phyloP scores from a whole-genome alignment of 2,329 filamentous ascomycete species.

The Hypocreales sp. region DNA sequence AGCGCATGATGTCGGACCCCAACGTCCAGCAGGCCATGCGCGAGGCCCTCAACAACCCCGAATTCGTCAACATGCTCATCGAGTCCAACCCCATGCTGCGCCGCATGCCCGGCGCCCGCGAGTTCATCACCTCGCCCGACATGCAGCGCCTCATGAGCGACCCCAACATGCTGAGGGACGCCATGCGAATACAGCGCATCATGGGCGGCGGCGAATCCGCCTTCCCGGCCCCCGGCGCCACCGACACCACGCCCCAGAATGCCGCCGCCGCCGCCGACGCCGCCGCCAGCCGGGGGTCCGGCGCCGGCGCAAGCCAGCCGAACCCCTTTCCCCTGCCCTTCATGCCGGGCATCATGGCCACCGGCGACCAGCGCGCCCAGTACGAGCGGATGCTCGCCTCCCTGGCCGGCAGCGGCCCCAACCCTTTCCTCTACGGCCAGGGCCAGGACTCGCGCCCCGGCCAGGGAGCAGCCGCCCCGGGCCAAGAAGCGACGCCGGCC shows the following conservation, averaged over 20 bases:
- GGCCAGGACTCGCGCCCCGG: conserved; percentile 10
- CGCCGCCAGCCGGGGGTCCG: conserved; percentile 14
- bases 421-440: conserved; percentile 21
- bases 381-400: conserved; percentile 13
- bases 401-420: conserved; percentile 13
- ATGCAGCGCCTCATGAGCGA: conserved; percentile 90
- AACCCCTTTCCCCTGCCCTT: conserved; percentile 19
- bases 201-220: conserved; percentile 39
- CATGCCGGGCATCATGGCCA: conserved; percentile 10
- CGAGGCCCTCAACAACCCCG: conserved; percentile 90
- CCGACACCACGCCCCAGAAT: conserved; percentile 69
- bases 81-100: conserved; percentile 74
- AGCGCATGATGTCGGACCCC: conserved; percentile 77
- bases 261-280: conserved; percentile 16
- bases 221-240: conserved; percentile 85
- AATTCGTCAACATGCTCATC: conserved; percentile 88
- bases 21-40: conserved; percentile 79
- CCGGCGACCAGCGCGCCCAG: conserved; percentile 5
- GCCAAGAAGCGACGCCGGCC: conserved; percentile 6
- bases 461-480: conserved; percentile 8
- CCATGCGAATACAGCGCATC: conserved; percentile 68
- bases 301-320: conserved; percentile 17
- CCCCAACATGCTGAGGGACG: conserved; percentile 68
- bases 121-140: conserved; percentile 76
- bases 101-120: conserved; percentile 58